These are phyloP conservation scores for Entrophospora sp. DNA, from an alignment of 192 early-diverging fungal genomes.

Conservation along the genomic window DNA sequence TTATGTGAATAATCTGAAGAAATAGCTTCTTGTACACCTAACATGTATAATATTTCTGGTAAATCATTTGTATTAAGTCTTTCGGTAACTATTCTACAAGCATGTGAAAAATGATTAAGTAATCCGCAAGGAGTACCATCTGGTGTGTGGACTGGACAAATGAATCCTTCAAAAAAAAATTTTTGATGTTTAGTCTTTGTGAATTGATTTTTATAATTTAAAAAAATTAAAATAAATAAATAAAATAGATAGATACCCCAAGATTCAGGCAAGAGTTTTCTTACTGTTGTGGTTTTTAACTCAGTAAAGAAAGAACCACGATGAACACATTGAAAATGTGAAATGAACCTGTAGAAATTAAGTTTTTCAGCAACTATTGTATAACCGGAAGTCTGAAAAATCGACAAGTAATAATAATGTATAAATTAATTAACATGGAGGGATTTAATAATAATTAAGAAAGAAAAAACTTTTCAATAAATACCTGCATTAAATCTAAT, in stretches of 20 bases:
- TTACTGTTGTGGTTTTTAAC: conserved; percentile 93
- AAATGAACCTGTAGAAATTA: conserved; percentile 91
- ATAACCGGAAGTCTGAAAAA: conserved; percentile 67
- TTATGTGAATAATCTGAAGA: conserved; percentile 35
- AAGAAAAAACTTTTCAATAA: too few species aligned
- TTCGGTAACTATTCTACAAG: conserved; percentile 68
- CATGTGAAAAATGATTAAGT: conserved; percentile 90
- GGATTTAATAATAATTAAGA: too few species aligned
- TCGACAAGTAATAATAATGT: neutral
- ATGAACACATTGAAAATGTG: conserved; percentile 96
- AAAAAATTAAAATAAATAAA: too few species aligned
- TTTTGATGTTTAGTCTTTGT: too few species aligned
- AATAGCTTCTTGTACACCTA: conserved; percentile 77
- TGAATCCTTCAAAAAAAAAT: conserved; percentile 59
- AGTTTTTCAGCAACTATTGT: conserved; percentile 97
- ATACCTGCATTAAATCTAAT: conserved; percentile 86
- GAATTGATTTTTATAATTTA: too few species aligned
- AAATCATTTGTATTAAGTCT: conserved; percentile 59
- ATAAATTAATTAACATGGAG: too few species aligned
- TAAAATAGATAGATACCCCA: too few species aligned
- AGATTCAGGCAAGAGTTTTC: conserved; percentile 92
- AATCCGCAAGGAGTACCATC: conserved; percentile 98
- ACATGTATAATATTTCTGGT: conserved; percentile 54
- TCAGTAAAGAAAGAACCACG: conserved; percentile 97
- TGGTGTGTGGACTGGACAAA: conserved; percentile 98